Evolutionary conservation across 208 protist genomes (phyloP).

Genomic region (Wallacemonas sp.): DNA sequence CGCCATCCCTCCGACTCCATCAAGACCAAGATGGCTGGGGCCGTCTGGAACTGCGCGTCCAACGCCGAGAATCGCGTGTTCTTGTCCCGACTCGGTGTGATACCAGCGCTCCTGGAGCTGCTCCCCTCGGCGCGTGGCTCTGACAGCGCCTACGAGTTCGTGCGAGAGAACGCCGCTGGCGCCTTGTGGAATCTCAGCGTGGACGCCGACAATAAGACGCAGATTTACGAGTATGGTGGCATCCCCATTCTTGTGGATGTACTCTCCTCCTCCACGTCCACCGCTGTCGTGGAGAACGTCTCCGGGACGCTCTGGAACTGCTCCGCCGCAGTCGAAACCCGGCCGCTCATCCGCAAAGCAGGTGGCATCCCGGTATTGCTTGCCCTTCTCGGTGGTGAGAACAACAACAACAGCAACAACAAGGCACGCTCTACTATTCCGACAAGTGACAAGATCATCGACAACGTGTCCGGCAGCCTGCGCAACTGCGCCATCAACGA

Average conservation of each 20-base stretch:
- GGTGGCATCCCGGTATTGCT: slow-evolving; percentile 85
- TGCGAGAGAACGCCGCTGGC: slow-evolving; percentile 91
- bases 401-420: background rate
- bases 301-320: slow-evolving; percentile 94
- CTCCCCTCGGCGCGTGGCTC: slow-evolving; percentile 35
- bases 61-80: slow-evolving; percentile 88
- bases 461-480: slow-evolving; percentile 90
- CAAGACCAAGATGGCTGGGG: slow-evolving; percentile 92
- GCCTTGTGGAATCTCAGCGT: slow-evolving; percentile 93
- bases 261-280: slow-evolving; percentile 63
- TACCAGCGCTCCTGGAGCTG: slow-evolving; percentile 84
- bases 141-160: slow-evolving; percentile 62
- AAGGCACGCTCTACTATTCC: slow-evolving; percentile 13
- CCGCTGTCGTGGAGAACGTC: slow-evolving; percentile 88
- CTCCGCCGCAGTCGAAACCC: slow-evolving; percentile 80
- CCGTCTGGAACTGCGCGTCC: slow-evolving; percentile 93
- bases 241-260: slow-evolving; percentile 77
- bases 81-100: slow-evolving; percentile 85
- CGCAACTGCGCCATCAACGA: slow-evolving; percentile 94
- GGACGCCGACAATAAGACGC: slow-evolving; percentile 89
- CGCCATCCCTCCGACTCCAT: slow-evolving; percentile 89
- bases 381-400: slow-evolving; percentile 40
- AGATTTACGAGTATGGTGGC: slow-evolving; percentile 89
- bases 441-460: slow-evolving; percentile 80
- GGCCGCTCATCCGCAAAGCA: slow-evolving; percentile 79